A percentile compares a stretch with the other conserved stretches of the same genome.
phyloP scores from a whole-genome alignment of 805 yeast species.

The Schwanniomyces occidentalis region DNA sequence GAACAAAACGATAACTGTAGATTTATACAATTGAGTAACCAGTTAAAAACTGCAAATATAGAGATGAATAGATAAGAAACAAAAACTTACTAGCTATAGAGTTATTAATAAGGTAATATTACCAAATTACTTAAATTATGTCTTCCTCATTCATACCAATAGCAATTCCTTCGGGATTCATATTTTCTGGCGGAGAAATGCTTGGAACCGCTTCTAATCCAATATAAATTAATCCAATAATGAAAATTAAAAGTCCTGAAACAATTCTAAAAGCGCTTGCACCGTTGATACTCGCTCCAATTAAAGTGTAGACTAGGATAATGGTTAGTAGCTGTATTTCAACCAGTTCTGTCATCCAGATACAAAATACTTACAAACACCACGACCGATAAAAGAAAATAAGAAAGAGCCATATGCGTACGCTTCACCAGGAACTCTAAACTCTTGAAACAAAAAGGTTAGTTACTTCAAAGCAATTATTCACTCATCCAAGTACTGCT shows the following conservation, averaged over 20 bases:
- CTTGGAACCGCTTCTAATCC: conserved; percentile 72
- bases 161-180: conserved; percentile 52
- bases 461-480: no score
- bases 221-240: conserved; percentile 60
- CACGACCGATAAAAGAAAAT: conserved; percentile 75
- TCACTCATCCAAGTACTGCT: no score
- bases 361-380: conserved; percentile 51
- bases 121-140: conserved; percentile 20
- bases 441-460: no score
- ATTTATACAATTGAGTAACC: no score
- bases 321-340: conserved; percentile 19
- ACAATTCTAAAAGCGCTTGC: conserved; percentile 58
- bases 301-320: conserved; percentile 35
- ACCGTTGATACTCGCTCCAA: conserved; percentile 41
- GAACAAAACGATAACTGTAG: no score
- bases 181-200: conserved; percentile 78
- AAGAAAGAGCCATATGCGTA: conserved; percentile 65
- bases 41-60: no score
- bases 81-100: no score
- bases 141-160: conserved; percentile 43
- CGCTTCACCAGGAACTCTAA: conserved; percentile 58
- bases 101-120: no score
- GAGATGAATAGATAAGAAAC: no score
- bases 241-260: conserved; percentile 56
- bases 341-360: background rate